A percentile compares a stretch with the other conserved stretches of the same genome.
These are phyloP conservation scores for Micractinium conductrix DNA, from an alignment of 139 green algal species.

Conservation along the genomic window DNA sequence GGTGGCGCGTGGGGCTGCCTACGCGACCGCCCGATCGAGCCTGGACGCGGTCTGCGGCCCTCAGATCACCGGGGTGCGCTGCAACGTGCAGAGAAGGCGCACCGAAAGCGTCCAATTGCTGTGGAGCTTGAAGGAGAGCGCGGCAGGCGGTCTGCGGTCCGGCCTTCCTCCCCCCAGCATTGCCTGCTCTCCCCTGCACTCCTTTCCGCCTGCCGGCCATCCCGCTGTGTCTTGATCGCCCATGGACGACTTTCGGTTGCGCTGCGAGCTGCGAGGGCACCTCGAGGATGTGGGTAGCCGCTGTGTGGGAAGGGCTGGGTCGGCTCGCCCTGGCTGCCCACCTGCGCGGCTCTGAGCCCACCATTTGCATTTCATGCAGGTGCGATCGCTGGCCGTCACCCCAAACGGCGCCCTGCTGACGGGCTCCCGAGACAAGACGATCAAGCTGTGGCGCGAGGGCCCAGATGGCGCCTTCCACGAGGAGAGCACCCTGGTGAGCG, in stretches of 20 bases:
- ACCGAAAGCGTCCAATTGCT: no score
- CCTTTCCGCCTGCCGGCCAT: background rate
- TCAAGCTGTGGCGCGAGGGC: constrained; percentile 60
- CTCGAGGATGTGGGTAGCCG: constrained; percentile 35
- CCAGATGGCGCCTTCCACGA: constrained; percentile 9
- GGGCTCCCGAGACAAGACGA: constrained; percentile 78
- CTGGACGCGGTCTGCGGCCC: no score
- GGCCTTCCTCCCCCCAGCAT: background rate
- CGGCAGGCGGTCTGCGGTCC: background rate
- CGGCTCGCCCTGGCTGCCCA: background rate
- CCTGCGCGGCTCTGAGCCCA: no score
- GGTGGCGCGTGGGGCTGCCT: no score
- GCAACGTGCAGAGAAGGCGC: no score
- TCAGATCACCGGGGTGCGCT: no score
- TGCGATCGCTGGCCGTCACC: constrained; percentile 34
- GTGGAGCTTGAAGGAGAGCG: no score
- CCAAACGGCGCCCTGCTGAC: constrained; percentile 71
- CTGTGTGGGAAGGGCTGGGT: no score
- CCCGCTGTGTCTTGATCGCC: background rate
- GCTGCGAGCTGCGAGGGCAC: constrained; percentile 38
- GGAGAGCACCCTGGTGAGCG: constrained; percentile 26
- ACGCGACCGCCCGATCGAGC: no score
- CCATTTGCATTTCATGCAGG: constrained; percentile 32
- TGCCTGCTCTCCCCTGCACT: no score
- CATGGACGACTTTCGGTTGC: constrained; percentile 29